Conservation (phyloP, 2,329 filamentous ascomycete genomes). For the Calonectria honghensis region DNA sequence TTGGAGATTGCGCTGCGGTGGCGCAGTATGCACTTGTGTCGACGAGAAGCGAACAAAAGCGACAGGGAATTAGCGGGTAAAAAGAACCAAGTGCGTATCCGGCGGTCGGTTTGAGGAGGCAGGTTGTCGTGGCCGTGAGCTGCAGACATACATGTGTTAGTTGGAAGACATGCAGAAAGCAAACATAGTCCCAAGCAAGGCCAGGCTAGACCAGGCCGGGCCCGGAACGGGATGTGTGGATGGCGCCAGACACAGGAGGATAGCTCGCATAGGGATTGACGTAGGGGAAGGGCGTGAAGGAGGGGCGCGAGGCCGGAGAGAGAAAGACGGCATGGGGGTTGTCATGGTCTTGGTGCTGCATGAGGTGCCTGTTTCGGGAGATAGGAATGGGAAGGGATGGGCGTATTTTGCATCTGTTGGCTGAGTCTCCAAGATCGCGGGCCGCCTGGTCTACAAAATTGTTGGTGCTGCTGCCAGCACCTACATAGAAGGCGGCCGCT, state of each 20-base stretch:
- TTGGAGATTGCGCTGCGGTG: conserved; percentile 46
- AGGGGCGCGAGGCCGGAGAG: conserved; percentile 36
- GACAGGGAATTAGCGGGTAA: conserved; percentile 26
- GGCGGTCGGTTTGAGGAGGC: background rate
- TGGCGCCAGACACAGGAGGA: conserved; percentile 19
- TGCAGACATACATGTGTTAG: conserved; percentile 31
- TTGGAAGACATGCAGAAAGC: conserved; percentile 19
- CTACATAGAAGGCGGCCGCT: background rate
- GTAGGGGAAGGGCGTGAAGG: conserved; percentile 21
- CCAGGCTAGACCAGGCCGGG: conserved; percentile 2
- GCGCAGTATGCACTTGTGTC: conserved; percentile 25
- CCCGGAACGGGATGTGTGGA: conserved; percentile 19
- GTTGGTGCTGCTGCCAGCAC: conserved; percentile 4
- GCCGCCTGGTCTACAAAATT: conserved; percentile 6
- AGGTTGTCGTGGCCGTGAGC: conserved; percentile 23
- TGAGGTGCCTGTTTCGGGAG: conserved; percentile 39
- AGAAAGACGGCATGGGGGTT: conserved; percentile 44
- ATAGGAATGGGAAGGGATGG: conserved; percentile 35
- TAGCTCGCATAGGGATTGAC: conserved; percentile 3
- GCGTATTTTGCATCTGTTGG: conserved; percentile 28
- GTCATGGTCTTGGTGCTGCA: conserved; percentile 38
- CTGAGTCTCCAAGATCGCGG: conserved; percentile 30
- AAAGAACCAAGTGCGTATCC: background rate
- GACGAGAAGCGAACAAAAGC: background rate
- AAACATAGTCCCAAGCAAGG: conserved; percentile 7